Evolutionary conservation across 2,329 filamentous ascomycete genomes (phyloP), one percentile per base, ranked within the genome.

Genomic region (Trichoderma asperellum): DNA sequence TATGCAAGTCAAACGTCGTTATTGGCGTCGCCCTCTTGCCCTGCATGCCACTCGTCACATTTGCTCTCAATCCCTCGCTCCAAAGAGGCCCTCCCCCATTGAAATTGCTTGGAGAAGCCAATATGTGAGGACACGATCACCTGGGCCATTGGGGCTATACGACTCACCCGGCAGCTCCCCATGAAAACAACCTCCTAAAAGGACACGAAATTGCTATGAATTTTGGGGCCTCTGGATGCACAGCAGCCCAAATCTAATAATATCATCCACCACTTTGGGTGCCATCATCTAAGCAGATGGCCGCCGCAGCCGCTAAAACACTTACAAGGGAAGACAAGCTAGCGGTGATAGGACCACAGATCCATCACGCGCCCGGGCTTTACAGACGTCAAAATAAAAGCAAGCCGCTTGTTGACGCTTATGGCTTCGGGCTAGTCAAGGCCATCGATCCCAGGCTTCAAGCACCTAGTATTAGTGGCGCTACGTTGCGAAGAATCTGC

Each of bases 31-130:
- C 29, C 18, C 14, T 59, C 53, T 62, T 68, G 58, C 58, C 56
- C 66, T 68, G 66, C 66, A 63, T 68, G 37, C 58, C 37, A 68
- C 58, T 63, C n/a, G 66, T 68, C 66, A 63, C 16, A 18, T 62
- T 57, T 29, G 12, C 37, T 16, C 21, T 67, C 55, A 43, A 7
- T 21, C 29, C 52, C 64, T 2, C 40, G 21, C 55, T 29, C 21
- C 55, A 59, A 67, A 21, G 29, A 18, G 3, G 55, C 14, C 40
- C 37, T 24, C 32, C 12, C 37, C 49, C 53, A 21, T 66, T 27
- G n/a, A 43, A 43, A n/a, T 47, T 64, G 55, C n/a, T 55, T 53
- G 21, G 55, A 40, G 47, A 55, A 10, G 29, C 11, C 7, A 29
- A 35, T 34, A n/a, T 52, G 40, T 24, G 32, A 49, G 32, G 55